Evolutionary conservation across 2,329 filamentous ascomycete species (phyloP), one percentile per base, ranked within the genome.

Genomic region (Diaporthe batatas): DNA sequence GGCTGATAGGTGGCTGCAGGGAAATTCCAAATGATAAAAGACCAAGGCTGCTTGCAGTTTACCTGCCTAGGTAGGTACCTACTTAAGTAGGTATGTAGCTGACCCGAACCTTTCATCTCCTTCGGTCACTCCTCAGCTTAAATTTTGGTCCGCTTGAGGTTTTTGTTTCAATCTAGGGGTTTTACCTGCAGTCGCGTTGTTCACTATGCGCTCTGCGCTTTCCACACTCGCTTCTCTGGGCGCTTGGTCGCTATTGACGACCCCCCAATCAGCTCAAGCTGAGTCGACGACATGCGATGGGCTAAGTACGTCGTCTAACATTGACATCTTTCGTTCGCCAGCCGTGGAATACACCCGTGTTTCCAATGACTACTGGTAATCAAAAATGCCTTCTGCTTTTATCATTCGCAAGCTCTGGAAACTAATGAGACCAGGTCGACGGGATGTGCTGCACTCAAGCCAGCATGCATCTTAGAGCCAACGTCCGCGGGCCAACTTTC

Each of bases 381-480:
- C 14, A 14, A 2, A 29, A 18, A 29, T 5, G 29, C 11, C 36
- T 39, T 12, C 23, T 25, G 4, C 25, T 47, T 10, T 11, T 2
- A 11, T n/a, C 16, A 44, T 32, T 1, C 6, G 39, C 12, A 62
- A 62, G 57, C 16, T 10, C 39, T n/a, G 7, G 18, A 29, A 44
- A 39, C 58, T 62, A 16, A 62, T 47, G 25, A 3, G 14, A 64
- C 6, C 42, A 72, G 70, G 70, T 72, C 70, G 5, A 68, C 64
- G 34, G 36, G 70, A 25, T 72, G 70, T 16, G 59, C 53, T 34
- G 62, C 62, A 21, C 47, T 69, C 21, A 59, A 69, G 64, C 70
- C 70, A 53, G 62, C 18, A 68, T 72, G 70, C 36, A 59, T 72
- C 21, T 32, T 72, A 21, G 21, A 53, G 23, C 70, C 70, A 12